phyloP scores from a whole-genome alignment of 2,329 filamentous ascomycete species.

The Aspergillus candidus region DNA sequence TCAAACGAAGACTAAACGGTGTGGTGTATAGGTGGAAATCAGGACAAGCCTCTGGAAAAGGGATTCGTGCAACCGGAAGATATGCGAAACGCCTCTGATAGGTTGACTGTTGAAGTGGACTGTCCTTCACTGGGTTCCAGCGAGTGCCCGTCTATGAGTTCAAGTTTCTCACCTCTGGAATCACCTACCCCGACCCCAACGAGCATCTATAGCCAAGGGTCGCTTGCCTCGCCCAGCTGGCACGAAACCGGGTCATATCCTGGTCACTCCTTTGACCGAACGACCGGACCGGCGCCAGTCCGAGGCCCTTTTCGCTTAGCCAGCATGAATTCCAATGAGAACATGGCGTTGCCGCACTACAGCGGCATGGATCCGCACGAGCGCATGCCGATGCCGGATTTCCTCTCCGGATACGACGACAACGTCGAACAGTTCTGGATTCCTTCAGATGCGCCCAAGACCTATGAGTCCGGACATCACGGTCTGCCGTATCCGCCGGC shows the following conservation, averaged over 20 bases:
- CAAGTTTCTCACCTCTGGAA: constrained; percentile 36
- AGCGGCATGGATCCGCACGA: constrained; percentile 31
- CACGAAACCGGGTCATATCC: constrained; percentile 26
- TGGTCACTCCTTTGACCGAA: constrained; percentile 26
- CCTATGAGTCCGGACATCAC: constrained; percentile 25
- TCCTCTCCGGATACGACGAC: constrained; percentile 34
- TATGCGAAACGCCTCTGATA: constrained; percentile 35
- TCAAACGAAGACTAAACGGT: constrained; percentile 16
- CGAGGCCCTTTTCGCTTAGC: constrained; percentile 32
- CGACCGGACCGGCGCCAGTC: constrained; percentile 25
- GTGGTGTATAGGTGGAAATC: constrained; percentile 23
- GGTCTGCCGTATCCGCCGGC: constrained; percentile 28
- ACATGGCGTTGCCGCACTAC: constrained; percentile 25
- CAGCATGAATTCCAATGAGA: constrained; percentile 29
- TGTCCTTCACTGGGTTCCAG: constrained; percentile 34
- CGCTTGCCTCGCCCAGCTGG: constrained; percentile 33
- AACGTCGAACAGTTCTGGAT: constrained; percentile 35
- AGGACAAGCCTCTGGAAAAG: constrained; percentile 22
- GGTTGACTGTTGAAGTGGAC: constrained; percentile 35
- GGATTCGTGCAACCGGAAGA: constrained; percentile 28
- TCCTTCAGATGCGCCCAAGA: constrained; percentile 31
- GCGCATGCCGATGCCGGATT: constrained; percentile 30
- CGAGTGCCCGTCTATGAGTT: constrained; percentile 37
- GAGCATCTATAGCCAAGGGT: constrained; percentile 34
- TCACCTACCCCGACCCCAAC: constrained; percentile 36